Percentiles rank a stretch among this genome's conserved stretches.
These are phyloP conservation scores for Epichloe hybrida DNA, from an alignment of 2,329 filamentous ascomycete species.

Conservation along the genomic window DNA sequence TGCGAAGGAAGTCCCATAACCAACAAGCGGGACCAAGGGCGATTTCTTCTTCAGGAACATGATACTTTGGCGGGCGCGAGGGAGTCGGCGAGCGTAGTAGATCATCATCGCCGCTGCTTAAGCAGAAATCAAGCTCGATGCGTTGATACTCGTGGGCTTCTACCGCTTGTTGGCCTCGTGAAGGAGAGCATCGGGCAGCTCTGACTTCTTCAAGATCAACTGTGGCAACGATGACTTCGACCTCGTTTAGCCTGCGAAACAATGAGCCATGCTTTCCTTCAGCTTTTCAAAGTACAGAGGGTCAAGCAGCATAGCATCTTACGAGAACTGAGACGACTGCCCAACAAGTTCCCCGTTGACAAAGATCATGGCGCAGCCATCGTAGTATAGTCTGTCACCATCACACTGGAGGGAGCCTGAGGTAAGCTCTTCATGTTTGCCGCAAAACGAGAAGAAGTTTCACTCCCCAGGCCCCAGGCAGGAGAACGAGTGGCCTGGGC, in stretches of 20 bases:
- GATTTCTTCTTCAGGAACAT: constrained; percentile 54
- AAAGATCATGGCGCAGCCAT: constrained; percentile 39
- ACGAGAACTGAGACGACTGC: constrained; percentile 48
- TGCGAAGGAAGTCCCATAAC: constrained; percentile 50
- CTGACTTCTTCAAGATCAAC: constrained; percentile 60
- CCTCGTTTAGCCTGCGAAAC: constrained; percentile 13
- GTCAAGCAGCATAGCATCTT: constrained; percentile 28
- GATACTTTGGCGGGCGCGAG: constrained; percentile 35
- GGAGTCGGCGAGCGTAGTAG: constrained; percentile 27
- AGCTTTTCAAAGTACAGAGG: neutral
- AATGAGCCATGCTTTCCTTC: neutral
- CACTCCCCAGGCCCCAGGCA: neutral
- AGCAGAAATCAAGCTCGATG: constrained; percentile 7
- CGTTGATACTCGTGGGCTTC: constrained; percentile 7
- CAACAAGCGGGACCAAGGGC: constrained; percentile 50
- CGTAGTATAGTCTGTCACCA: constrained; percentile 2
- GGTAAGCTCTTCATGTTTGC: neutral
- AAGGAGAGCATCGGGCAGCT: constrained; percentile 1
- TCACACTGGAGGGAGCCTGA: neutral
- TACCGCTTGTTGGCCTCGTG: constrained; percentile 7
- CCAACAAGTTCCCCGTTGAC: constrained; percentile 50
- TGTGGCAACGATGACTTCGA: constrained; percentile 53
- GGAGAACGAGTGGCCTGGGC: neutral
- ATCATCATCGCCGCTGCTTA: constrained; percentile 7
- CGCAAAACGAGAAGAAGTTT: neutral